phyloP scores from a whole-genome alignment of 2,329 filamentous ascomycete species.

The Hymenoscyphus fructigenus region DNA sequence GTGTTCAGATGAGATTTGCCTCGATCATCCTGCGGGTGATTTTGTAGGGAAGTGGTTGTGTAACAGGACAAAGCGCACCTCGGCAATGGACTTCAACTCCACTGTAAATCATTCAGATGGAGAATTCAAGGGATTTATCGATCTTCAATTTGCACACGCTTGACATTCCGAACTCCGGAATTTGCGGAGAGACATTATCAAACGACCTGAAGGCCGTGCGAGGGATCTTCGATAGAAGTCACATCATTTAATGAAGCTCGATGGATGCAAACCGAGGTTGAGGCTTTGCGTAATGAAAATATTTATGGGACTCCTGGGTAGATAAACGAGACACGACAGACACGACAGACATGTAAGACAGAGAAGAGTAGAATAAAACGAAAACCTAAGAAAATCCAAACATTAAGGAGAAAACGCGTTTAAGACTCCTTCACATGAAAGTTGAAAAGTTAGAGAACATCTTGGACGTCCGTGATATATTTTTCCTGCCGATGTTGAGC shows the following conservation, averaged over 20 bases:
- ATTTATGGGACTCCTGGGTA: background rate
- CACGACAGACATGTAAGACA: background rate
- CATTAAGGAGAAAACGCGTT: background rate
- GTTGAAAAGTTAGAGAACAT: too few relatives aligned
- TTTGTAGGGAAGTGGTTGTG: background rate
- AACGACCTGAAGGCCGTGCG: background rate
- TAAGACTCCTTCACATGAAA: too few relatives aligned
- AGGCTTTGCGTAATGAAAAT: background rate
- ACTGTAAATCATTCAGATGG: background rate
- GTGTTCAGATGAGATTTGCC: background rate
- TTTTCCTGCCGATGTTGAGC: too few relatives aligned
- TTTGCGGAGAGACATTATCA: background rate
- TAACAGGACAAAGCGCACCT: background rate
- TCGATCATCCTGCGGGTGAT: background rate
- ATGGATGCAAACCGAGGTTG: background rate
- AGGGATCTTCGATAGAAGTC: background rate
- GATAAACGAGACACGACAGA: constrained; percentile 1
- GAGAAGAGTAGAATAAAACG: background rate
- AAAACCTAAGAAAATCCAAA: background rate
- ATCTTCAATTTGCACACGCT: background rate
- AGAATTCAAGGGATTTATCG: background rate
- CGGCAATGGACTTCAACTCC: background rate
- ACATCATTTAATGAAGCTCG: background rate
- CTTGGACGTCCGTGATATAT: too few relatives aligned
- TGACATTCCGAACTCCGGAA: background rate